Evolutionary conservation across 2,329 filamentous ascomycete genomes (phyloP).

Genomic region (Cladophialophora bantiana): DNA sequence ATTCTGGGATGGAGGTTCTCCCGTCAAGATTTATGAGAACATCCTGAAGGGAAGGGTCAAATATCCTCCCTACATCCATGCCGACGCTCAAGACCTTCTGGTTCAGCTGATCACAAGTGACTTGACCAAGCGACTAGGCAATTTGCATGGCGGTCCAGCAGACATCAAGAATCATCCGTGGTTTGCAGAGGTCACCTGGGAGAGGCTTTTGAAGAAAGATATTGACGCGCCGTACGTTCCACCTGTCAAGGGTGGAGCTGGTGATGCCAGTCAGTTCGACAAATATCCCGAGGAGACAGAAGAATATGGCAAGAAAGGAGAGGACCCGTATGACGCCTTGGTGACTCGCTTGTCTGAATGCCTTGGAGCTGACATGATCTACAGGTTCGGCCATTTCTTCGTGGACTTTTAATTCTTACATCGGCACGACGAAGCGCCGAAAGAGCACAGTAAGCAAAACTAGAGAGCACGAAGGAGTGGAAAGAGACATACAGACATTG

Average conservation of each 20-base stretch:
- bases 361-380: conserved; percentile 24
- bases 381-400: conserved; percentile 76
- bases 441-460: background rate
- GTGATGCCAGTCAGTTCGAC: conserved; percentile 97
- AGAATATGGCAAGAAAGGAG: conserved; percentile 78
- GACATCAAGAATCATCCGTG: conserved; percentile 96
- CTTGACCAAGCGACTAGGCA: conserved; percentile 91
- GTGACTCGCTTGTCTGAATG: conserved; percentile 5
- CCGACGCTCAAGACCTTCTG: conserved; percentile 90
- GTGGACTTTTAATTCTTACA: conserved; percentile 63
- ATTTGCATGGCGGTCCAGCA: conserved; percentile 85
- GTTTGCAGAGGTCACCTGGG: conserved; percentile 99
- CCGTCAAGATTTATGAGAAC: conserved; percentile 99
- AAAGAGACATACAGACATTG: background rate
- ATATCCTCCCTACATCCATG: conserved; percentile 94
- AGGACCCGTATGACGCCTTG: conserved; percentile 77
- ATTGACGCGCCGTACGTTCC: conserved; percentile 98
- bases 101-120: conserved; percentile 93
- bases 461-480: background rate
- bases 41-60: conserved; percentile 95
- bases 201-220: conserved; percentile 89
- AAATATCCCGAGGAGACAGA: conserved; percentile 97
- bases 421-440: background rate
- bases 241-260: conserved; percentile 89
- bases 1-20: conserved; percentile 97